Evolutionary conservation across 176 grass and related monocot species (phyloP).

Genomic region (Phoenix dactylifera): DNA sequence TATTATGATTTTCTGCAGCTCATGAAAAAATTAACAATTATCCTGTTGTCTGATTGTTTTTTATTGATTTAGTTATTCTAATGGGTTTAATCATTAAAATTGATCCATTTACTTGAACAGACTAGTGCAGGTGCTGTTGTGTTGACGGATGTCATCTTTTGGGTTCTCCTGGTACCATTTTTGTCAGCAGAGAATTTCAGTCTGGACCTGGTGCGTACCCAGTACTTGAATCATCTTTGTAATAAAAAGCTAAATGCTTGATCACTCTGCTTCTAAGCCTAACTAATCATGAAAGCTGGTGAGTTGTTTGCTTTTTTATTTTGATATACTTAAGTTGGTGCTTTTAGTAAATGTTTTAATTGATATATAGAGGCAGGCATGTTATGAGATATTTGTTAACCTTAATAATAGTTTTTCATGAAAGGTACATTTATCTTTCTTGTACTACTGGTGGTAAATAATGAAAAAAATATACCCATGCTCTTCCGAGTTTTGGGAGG

Average conservation of each 20-base stretch:
- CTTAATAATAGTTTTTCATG: no score
- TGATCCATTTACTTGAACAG: constrained; percentile 6
- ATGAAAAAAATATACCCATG: no score
- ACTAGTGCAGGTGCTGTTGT: constrained; percentile 22
- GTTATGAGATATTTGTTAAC: no score
- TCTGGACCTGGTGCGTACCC: constrained; percentile 8
- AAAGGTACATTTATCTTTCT: no score
- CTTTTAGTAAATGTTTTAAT: no score
- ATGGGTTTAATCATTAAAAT: not conserved
- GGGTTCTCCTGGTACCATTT: constrained; percentile 19
- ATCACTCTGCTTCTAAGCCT: not conserved
- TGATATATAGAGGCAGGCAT: no score
- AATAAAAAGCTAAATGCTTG: not conserved
- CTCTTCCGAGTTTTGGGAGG: no score
- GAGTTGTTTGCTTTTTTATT: not conserved
- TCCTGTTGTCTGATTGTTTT: no score
- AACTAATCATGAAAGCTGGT: not conserved
- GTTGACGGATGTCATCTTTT: constrained; percentile 13
- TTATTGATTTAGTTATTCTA: not conserved
- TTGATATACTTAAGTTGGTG: no score
- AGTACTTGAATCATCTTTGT: not conserved
- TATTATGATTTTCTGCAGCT: no score
- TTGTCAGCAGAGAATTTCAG: constrained; percentile 15
- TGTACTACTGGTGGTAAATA: no score
- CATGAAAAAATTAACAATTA: no score